Conservation (phyloP, 441 rosid genomes). For the Lepidium campestre region DNA sequence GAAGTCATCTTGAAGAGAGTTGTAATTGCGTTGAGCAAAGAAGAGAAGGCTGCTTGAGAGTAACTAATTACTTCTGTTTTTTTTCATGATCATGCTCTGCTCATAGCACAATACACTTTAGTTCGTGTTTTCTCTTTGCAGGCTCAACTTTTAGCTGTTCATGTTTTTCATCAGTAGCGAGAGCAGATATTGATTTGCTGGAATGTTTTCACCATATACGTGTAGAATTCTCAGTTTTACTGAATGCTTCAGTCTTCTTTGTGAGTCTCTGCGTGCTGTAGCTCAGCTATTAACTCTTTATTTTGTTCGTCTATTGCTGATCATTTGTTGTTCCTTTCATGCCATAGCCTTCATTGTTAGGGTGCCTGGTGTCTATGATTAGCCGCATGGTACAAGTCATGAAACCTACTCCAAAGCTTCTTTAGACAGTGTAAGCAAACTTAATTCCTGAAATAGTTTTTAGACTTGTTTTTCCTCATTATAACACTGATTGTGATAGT, state of each 20-base stretch:
- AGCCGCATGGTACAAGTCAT: slow-evolving; percentile 9
- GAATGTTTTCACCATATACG: slow-evolving; percentile 19
- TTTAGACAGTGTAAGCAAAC: slow-evolving; percentile 26
- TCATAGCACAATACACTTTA: background rate
- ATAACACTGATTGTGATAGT: background rate
- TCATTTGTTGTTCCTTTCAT: slow-evolving; percentile 8
- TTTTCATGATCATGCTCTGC: slow-evolving; percentile 9
- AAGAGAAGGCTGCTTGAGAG: slow-evolving; percentile 58
- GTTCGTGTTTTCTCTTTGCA: slow-evolving; percentile 17
- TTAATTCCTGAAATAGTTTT: background rate
- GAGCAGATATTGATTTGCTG: slow-evolving; percentile 15
- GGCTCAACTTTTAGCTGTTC: slow-evolving; percentile 20
- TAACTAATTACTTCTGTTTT: slow-evolving; percentile 7
- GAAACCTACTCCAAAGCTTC: slow-evolving; percentile 13
- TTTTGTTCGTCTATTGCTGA: background rate
- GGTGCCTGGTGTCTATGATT: slow-evolving; percentile 16
- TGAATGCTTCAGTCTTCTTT: slow-evolving; percentile 19
- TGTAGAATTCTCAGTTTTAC: slow-evolving; percentile 14
- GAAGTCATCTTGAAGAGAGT: slow-evolving; percentile 83
- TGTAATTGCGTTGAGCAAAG: slow-evolving; percentile 69
- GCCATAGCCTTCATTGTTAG: slow-evolving; percentile 12
- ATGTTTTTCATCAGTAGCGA: slow-evolving; percentile 16
- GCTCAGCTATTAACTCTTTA: background rate
- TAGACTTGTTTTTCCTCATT: background rate
- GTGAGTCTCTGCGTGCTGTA: slow-evolving; percentile 18